Base-by-base conservation (phyloP, 495 filamentous ascomycete species). In the Podospora pseudopauciseta region DNA sequence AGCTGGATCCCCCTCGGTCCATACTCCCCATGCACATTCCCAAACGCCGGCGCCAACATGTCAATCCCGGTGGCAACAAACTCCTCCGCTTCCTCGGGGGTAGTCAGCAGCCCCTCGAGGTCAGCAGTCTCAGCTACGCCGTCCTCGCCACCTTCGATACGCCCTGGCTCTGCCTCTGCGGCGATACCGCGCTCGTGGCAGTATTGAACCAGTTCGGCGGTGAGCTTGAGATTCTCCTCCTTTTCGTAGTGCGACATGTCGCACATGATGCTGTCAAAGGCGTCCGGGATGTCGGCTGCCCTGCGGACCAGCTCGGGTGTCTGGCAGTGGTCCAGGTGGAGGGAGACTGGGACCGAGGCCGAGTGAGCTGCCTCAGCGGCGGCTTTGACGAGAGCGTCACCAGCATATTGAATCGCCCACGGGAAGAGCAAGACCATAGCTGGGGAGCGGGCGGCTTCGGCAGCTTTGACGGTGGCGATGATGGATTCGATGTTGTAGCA, bases 401-500 rank as follows among this genome's bases (percentile, higher is more conserved):
- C 82, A 44, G 88, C 88, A 80, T 92, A 92, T 67, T 80, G 87
- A 79, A 77, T 91, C 77, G 92, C 90, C 92, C 92, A 96, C 64
- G 92, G 92, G 81, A 96, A 94, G 77, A 96, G 89, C 39, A 91
- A 88, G 73, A 96, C 86, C 86, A 93, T 92, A 67, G 90, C 87
- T 0, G 92, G 90, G 0, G 90, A 91, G 65, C 81, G 80, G 63
- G 91, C 90, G 32, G 85, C 82, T 79, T 92, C 90, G 65, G 92
- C 92, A 4, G 91, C 92, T 71, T 85, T 87, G 65, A 96, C 88
- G 1, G 88, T 88, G 27, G 91, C 92, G 60, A 93, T 85, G 77
- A 94, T 90, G 72, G 88, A 88, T 81, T 94, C 91, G 74, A 92
- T 84, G 82, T 94, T 94, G 86, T 96, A 96, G 83, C 87, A 90